Base-by-base conservation (phyloP, 1,284 basidiomycete species). In the Cryptococcus floricola region DNA sequence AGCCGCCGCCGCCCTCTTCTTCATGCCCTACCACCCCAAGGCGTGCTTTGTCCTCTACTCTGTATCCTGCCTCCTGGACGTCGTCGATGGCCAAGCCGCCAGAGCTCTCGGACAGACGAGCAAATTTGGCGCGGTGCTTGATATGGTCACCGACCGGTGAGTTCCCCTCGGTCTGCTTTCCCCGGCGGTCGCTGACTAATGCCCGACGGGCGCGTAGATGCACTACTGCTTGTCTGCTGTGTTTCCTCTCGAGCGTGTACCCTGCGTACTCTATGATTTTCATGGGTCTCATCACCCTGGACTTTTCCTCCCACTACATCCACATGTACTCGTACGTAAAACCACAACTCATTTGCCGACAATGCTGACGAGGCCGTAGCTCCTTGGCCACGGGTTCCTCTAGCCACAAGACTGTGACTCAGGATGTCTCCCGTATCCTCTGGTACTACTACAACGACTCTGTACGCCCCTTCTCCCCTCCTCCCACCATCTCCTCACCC, bases 81-180 rank as follows among this genome's bases (percentile, higher is more conserved):
- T 91, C 16, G 88, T 94, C 47, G 96, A 99, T 69, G 96, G 96
- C 3, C 86, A 88, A 73, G 94, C 89, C 5, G 96, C 96, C n/a
- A 83, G 96, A 56, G 84, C 84, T 3, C 79, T 97, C 38, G 86
- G 86, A 7, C 95, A 99, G 78, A 86, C 90, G 18, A 92, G 89
- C 57, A 95, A 95, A 78, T 98, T 98, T 76, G 96, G 96, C 41
- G 94, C 93, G 4, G 95, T 98, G 41, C 80, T 99, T 67, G 96
- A 99, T 78, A 99, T 99, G 96, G 95, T 99, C 53, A 98, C 96
- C n/a, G 95, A 99, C 77, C 82, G 95, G 90, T 95, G 61, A 64
- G 82, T 78, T 23, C 23, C 54, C 34, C 39, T 13, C 2, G 27
- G 37, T 38, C 16, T 23, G 23, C 23, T 34, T 34, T 6, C 31